phyloP scores from a whole-genome alignment of 257 asterid genomes.

The Penstemon newberryi region DNA sequence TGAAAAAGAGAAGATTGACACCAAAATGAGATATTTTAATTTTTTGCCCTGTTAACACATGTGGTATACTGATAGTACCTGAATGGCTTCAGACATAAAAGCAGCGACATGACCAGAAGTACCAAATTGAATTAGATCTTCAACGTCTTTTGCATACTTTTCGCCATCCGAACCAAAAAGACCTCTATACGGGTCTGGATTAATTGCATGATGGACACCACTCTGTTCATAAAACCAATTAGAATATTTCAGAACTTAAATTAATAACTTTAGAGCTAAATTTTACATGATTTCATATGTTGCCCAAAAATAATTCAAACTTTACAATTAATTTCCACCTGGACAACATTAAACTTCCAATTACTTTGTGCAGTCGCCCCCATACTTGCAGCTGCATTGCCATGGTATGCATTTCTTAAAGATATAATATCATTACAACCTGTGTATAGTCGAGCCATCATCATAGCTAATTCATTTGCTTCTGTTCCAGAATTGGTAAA shows the following conservation, averaged over 20 bases:
- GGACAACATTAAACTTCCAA: slow-evolving; percentile 73
- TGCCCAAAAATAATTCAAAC: not conserved
- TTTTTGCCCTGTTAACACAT: not conserved
- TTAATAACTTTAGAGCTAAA: not conserved
- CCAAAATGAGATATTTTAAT: not conserved
- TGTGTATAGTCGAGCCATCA: slow-evolving; percentile 71
- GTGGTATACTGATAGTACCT: slow-evolving; percentile 34
- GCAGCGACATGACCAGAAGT: slow-evolving; percentile 76
- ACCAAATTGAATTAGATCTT: slow-evolving; percentile 65
- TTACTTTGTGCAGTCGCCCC: slow-evolving; percentile 71
- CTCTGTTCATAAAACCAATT: slow-evolving; percentile 40
- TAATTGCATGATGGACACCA: slow-evolving; percentile 76
- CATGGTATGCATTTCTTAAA: slow-evolving; percentile 73
- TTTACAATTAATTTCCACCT: slow-evolving; percentile 39
- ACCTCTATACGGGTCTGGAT: slow-evolving; percentile 77
- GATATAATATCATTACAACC: slow-evolving; percentile 64
- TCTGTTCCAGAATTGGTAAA: slow-evolving; percentile 84
- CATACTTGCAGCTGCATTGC: slow-evolving; percentile 73
- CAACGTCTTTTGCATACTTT: slow-evolving; percentile 60
- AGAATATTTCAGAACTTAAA: not conserved
- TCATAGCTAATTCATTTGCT: slow-evolving; percentile 74
- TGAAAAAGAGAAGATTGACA: too few relatives aligned
- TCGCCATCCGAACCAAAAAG: slow-evolving; percentile 64
- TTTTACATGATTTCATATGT: not conserved
- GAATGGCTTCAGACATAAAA: slow-evolving; percentile 75